Evolutionary conservation across 2,329 filamentous ascomycete species (phyloP), one percentile per base, ranked within the genome.

Genomic region (Daldinia sp.): DNA sequence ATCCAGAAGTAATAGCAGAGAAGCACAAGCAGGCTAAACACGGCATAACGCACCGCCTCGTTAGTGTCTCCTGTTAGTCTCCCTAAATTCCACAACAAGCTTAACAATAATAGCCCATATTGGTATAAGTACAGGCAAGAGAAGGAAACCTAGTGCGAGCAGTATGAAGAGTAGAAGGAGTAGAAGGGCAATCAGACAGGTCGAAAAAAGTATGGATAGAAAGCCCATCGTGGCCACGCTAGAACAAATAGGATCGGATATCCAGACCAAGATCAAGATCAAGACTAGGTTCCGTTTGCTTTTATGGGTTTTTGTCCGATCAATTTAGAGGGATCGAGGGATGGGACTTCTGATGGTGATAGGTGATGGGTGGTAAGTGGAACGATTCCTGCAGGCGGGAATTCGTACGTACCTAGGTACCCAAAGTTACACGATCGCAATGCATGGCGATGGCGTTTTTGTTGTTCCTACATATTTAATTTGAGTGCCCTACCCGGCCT

Each of bases 61-160:
- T 71, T 21, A 71, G 69, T 43, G 67, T 69, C 3, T 23, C 55
- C 7, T 72, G 69, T 32, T 50, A 41, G 64, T 19, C 52, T 43
- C 3, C 37, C 21, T 50, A 41, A 65, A 19, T 49, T 43, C 3
- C 37, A 37, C 17, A 45, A 13, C 2, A 35, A 53, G 35, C 53
- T 29, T n/a, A 39, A n/a, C 13, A 3, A n/a, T n/a, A 8, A 27
- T 8, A 41, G 2, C 19, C n/a, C n/a, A n/a, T n/a, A n/a, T n/a
- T n/a, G 45, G 0, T 13, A 59, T 45, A 61, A 61, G 48, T 30
- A 27, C 11, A 59, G 52, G 48, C 45, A 56, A 32, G 30, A 52
- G n/a, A 50, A 61, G 25, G 35, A 23, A 35, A 7, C 32, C 35
- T 9, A 19, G 8, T n/a, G 8, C 9, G 55, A 67, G 34, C 23